Evolutionary conservation across 345 rosid genomes (phyloP).

Genomic region (Pistacia atlantica): DNA sequence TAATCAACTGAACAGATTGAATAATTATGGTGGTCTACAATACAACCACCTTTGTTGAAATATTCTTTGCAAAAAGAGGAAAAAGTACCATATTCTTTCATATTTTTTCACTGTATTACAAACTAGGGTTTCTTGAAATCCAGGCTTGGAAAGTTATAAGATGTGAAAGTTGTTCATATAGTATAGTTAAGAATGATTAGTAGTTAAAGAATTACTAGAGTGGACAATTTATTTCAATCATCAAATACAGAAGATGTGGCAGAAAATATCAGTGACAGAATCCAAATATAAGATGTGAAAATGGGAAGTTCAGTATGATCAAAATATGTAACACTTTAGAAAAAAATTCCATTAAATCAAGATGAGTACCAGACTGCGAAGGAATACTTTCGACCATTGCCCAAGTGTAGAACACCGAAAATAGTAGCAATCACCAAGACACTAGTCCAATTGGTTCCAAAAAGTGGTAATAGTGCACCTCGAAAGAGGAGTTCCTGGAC

Average conservation of each 20-base stretch:
- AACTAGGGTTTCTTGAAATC: background rate
- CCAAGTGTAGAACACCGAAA: constrained; percentile 81
- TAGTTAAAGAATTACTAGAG: background rate
- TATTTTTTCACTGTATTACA: background rate
- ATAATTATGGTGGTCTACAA: background rate
- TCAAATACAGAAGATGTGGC: background rate
- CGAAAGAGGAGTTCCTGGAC: constrained; percentile 82
- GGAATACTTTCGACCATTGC: constrained; percentile 83
- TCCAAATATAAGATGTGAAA: background rate
- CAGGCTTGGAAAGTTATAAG: background rate
- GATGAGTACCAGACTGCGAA: constrained; percentile 75
- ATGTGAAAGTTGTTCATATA: background rate
- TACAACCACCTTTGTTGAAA: too few relatives aligned
- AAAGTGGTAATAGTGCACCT: constrained; percentile 69
- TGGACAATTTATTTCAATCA: background rate
- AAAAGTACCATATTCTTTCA: too few relatives aligned
- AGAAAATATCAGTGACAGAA: background rate
- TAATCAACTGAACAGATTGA: background rate
- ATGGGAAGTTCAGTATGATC: background rate
- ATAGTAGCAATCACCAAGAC: constrained; percentile 53
- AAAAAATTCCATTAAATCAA: background rate
- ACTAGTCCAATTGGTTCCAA: constrained; percentile 70
- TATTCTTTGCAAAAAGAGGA: too few relatives aligned
- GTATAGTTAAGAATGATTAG: background rate
- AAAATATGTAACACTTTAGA: background rate